Base-by-base conservation (phyloP, 192 early-diverging fungal species). In the Entomortierella beljakovae region DNA sequence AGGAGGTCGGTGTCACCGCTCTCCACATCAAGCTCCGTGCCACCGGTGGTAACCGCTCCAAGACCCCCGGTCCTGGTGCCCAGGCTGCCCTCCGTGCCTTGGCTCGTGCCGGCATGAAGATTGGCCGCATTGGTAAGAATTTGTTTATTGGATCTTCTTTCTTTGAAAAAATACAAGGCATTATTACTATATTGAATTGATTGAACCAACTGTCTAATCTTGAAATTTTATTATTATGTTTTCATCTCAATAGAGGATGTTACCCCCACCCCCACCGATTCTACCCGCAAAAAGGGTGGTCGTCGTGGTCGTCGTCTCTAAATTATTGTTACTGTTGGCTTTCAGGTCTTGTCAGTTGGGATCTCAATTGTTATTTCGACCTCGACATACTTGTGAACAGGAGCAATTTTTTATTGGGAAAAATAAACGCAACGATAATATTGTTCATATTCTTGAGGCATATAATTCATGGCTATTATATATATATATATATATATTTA, bases 21-120 rank as follows among this genome's bases (percentile, higher is more conserved):
- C 92, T 99, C 58, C 98, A 99, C 93, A 92, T 99, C 86, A 97
- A 98, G 94, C 91, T 99, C 85, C 95, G 98, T 85, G 98, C 96
- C 75, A 97, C 97, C 83, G 98, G 98, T 89, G 98, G 98, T 87
- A 98, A 92, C 87, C 95, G 97, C 73, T 91, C 92, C 85, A 99
- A 99, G 94, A 92, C 95, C 81, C 97, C 97, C 75, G 97, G 97
- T 67, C 92, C 95, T 64, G 98, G 98, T 92, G 98, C 94, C 66
- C 98, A 99, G 89, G 84, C 88, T 68, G 96, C 98, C 81, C 95
- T 99, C 88, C 94, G 98, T 86, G 98, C 98, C 73, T 89, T 99
- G 80, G 98, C 98, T 81, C 94, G 98, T 89, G 90, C 95, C 71
- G 98, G 97, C 75, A 93, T 99, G 85, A 97, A 99, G 81, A 90